These are phyloP conservation scores for Phoma sp. DNA, from an alignment of 2,329 filamentous ascomycete species.

Conservation along the genomic window DNA sequence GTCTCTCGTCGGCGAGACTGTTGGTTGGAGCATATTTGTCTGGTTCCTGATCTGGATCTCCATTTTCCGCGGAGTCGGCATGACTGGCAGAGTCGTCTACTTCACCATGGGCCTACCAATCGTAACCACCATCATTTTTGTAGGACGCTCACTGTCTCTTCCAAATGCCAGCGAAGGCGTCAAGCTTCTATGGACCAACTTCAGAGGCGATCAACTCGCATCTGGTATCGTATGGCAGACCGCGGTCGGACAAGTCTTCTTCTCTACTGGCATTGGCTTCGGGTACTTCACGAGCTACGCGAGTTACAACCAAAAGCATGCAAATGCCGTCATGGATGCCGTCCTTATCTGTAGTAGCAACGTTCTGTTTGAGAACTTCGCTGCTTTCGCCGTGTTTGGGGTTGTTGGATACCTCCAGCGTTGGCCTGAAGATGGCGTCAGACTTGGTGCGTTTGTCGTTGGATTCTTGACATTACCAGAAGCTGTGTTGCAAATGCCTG, in stretches of 20 bases:
- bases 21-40: slow-evolving; percentile 64
- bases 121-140: slow-evolving; percentile 62
- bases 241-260: slow-evolving; percentile 67
- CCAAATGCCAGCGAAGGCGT: slow-evolving; percentile 62
- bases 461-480: slow-evolving; percentile 65
- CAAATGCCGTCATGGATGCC: slow-evolving; percentile 66
- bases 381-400: slow-evolving; percentile 61
- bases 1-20: slow-evolving; percentile 61
- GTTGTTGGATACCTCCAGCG: slow-evolving; percentile 58
- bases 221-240: slow-evolving; percentile 64
- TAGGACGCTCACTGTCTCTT: slow-evolving; percentile 61
- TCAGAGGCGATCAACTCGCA: slow-evolving; percentile 59
- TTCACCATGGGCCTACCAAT: slow-evolving; percentile 68
- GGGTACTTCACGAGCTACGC: slow-evolving; percentile 64
- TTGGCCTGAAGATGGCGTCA: slow-evolving; percentile 53
- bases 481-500: slow-evolving; percentile 64
- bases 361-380: slow-evolving; percentile 62
- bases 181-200: slow-evolving; percentile 56
- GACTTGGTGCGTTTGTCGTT: slow-evolving; percentile 62
- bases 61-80: slow-evolving; percentile 64
- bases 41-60: slow-evolving; percentile 67
- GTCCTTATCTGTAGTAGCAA: slow-evolving; percentile 63
- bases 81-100: slow-evolving; percentile 66
- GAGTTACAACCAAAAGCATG: slow-evolving; percentile 63
- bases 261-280: slow-evolving; percentile 65